These are phyloP conservation scores for Apiospora saccharicola DNA, from an alignment of 2,329 filamentous ascomycete genomes.

Conservation along the genomic window DNA sequence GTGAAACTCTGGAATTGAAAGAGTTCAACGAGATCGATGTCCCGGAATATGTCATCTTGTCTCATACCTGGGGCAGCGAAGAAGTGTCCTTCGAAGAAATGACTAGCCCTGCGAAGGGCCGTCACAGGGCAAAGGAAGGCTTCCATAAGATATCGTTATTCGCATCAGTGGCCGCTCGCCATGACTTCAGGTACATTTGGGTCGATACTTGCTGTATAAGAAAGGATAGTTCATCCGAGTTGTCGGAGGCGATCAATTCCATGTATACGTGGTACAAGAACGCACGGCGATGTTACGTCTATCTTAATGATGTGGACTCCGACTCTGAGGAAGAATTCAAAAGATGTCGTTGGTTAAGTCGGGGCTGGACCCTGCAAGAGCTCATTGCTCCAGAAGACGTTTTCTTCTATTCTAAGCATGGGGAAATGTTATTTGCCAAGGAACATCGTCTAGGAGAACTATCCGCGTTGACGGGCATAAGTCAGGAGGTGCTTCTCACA, in stretches of 20 bases:
- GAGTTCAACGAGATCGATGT: background rate
- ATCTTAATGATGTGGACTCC: background rate
- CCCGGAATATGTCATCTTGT: slow-evolving; percentile 1
- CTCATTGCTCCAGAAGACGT: slow-evolving; percentile 7
- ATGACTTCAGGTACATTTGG: slow-evolving; percentile 4
- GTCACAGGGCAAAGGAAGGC: background rate
- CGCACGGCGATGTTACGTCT: slow-evolving; percentile 7
- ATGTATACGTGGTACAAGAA: slow-evolving; percentile 16
- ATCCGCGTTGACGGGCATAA: slow-evolving; percentile 8
- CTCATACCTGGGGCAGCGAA: background rate
- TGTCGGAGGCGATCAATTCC: slow-evolving; percentile 22
- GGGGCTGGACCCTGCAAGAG: slow-evolving; percentile 23
- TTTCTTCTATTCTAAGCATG: background rate
- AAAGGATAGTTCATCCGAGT: slow-evolving; percentile 1
- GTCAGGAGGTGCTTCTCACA: background rate
- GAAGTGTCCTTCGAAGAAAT: slow-evolving; percentile 6
- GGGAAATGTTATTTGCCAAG: slow-evolving; percentile 3
- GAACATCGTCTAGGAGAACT: background rate
- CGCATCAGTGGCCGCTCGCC: background rate
- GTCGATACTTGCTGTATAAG: slow-evolving; percentile 21
- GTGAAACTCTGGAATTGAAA: background rate
- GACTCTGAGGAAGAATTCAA: background rate
- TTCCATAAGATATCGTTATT: background rate
- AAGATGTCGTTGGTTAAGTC: background rate
- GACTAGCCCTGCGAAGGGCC: background rate